Conservation (phyloP, 495 filamentous ascomycete genomes). For the Talaromyces ruber region DNA sequence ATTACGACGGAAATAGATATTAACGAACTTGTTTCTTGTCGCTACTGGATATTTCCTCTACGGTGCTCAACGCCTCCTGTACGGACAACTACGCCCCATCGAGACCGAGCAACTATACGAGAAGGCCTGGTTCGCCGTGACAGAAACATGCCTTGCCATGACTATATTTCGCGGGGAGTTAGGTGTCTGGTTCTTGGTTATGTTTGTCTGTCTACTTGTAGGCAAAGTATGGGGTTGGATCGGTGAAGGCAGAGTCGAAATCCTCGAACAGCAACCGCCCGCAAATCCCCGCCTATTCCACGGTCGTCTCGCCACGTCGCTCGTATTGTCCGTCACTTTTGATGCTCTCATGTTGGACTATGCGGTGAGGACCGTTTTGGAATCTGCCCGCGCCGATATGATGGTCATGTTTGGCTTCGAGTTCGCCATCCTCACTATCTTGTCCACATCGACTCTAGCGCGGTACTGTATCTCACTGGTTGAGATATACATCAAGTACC, state of each 20-base stretch:
- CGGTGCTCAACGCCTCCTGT: constrained; percentile 82
- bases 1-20: constrained; percentile 41
- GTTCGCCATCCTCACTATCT: constrained; percentile 77
- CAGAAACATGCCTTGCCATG: constrained; percentile 95
- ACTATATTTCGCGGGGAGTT: constrained; percentile 97
- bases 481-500: constrained; percentile 64
- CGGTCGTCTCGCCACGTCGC: constrained; percentile 65
- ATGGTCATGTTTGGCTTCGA: constrained; percentile 99
- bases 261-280: constrained; percentile 90
- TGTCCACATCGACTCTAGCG: constrained; percentile 66
- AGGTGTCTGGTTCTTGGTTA: constrained; percentile 86
- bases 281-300: constrained; percentile 88
- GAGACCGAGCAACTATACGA: constrained; percentile 97
- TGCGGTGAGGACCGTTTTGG: constrained; percentile 70
- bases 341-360: constrained; percentile 72
- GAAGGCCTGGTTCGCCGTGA: constrained; percentile 94
- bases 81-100: constrained; percentile 82
- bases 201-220: constrained; percentile 88
- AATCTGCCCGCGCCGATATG: constrained; percentile 85
- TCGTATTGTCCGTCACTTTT: constrained; percentile 68
- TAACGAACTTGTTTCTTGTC: constrained; percentile 81
- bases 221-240: constrained; percentile 99
- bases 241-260: constrained; percentile 86
- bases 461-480: constrained; percentile 74
- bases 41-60: constrained; percentile 68